Evolutionary conservation across 768 basidiomycete species (phyloP).

Genomic region (Leccinum rimulosum): DNA sequence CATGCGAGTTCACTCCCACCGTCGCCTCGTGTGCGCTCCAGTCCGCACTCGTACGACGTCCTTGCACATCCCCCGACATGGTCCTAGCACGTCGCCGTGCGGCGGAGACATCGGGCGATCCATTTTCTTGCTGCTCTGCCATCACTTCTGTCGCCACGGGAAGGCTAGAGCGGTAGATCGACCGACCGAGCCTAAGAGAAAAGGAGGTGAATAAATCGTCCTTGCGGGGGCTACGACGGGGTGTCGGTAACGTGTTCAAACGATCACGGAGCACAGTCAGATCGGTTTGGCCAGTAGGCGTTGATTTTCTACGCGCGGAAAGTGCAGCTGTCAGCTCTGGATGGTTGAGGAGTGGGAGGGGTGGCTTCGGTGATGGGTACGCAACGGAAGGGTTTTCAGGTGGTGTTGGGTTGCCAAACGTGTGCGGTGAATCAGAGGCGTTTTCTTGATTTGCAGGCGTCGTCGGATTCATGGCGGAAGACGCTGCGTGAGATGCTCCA

Average conservation of each 20-base stretch:
- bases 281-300: conserved; percentile 4
- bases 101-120: not conserved
- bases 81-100: conserved; percentile 25
- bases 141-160: conserved; percentile 24
- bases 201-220: conserved; percentile 23
- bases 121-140: conserved; percentile 7
- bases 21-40: conserved; percentile 51
- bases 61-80: conserved; percentile 36
- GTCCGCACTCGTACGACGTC: conserved; percentile 54
- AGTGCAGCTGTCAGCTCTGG: conserved; percentile 28
- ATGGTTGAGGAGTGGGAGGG: conserved; percentile 54
- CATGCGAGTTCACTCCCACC: conserved; percentile 26
- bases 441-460: conserved; percentile 27
- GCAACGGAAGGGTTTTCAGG: conserved; percentile 23
- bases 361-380: conserved; percentile 42
- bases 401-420: conserved; percentile 41
- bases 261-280: conserved; percentile 18
- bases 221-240: conserved; percentile 13
- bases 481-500: conserved; percentile 6
- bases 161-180: conserved; percentile 29
- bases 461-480: conserved; percentile 21
- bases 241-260: conserved; percentile 23
- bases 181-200: conserved; percentile 25
- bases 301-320: conserved; percentile 20
- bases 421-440: conserved; percentile 37